Evolutionary conservation across 257 asterid species (phyloP), one percentile per base, ranked within the genome.

Genomic region (Agastache rugosa): DNA sequence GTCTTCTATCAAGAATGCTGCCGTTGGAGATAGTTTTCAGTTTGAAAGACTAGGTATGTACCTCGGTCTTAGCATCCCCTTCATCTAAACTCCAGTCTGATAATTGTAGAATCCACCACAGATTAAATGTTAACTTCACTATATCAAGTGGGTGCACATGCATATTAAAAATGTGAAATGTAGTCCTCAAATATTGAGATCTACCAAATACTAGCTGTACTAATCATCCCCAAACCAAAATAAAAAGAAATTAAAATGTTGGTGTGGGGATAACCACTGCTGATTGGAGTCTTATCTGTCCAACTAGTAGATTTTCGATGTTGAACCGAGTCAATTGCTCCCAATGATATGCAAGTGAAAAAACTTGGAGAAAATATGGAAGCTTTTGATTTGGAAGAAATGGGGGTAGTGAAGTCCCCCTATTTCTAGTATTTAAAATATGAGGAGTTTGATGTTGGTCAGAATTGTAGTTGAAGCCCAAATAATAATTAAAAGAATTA

Each of bases 21-120:
- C 79, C n/a, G 71, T 85, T 51, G 98, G 98, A 64, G 99, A 90
- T 79, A 81, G 34, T 44, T 95, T 90, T 83, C 98, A 92, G 90
- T 90, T 95, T 64, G 99, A 92, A 87, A 79, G 99, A 83, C 92
- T 92, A 31, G 99, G 99, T 95, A 83, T 67, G 82, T 78, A 45
- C 63, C 19, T 27, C 42, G 23, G 4, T 31, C 37, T 31, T 31
- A 16, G 9, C 55, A 48, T 48, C 58, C 58, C 27, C 27, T 0
- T 15, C 4, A 5, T 17, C 58, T 17, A 11, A 27, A 37, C 17
- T 34, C 50, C 5, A 34, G 16, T 50, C 25, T 68, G 64, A 69
- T 35, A 69, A 35, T 9, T 19, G 22, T 9, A 6, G 23, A 31
- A 69, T 29, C 64, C 12, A 12, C 16, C 3, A 48, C 11, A 29